Percentiles rank a stretch among this genome's conserved stretches.
These are phyloP conservation scores for Fusarium coffeatum DNA, from an alignment of 2,329 filamentous ascomycete genomes.

Conservation along the genomic window DNA sequence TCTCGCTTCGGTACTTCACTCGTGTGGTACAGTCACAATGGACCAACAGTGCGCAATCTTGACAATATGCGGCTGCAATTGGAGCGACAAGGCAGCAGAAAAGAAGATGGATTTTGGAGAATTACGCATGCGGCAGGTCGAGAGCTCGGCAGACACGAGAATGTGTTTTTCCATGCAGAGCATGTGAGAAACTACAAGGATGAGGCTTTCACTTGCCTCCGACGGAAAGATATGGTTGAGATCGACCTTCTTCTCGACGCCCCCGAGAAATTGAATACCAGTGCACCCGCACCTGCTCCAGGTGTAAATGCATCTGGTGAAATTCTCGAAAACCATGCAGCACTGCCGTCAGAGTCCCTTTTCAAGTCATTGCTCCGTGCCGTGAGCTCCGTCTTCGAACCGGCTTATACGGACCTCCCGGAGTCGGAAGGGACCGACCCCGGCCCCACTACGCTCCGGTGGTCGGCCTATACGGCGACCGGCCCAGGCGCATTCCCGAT, in stretches of 20 bases:
- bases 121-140: slow-evolving; percentile 86
- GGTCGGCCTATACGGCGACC: slow-evolving; percentile 65
- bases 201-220: slow-evolving; percentile 83
- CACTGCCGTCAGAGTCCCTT: slow-evolving; percentile 54
- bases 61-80: slow-evolving; percentile 73
- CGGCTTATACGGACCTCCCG: slow-evolving; percentile 48
- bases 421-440: slow-evolving; percentile 46
- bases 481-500: slow-evolving; percentile 74
- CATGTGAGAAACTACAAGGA: slow-evolving; percentile 82
- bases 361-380: slow-evolving; percentile 61
- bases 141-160: slow-evolving; percentile 87
- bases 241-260: slow-evolving; percentile 68
- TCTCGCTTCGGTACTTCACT: slow-evolving; percentile 51
- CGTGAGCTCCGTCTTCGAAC: slow-evolving; percentile 59
- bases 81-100: slow-evolving; percentile 64
- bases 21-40: slow-evolving; percentile 50
- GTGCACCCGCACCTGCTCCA: slow-evolving; percentile 31
- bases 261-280: slow-evolving; percentile 44
- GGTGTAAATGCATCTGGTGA: slow-evolving; percentile 32
- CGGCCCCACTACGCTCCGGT: slow-evolving; percentile 59
- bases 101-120: slow-evolving; percentile 66
- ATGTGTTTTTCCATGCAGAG: slow-evolving; percentile 81
- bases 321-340: slow-evolving; percentile 13
- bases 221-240: slow-evolving; percentile 79
- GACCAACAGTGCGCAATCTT: slow-evolving; percentile 63